A percentile compares a stretch with the other conserved stretches of the same genome.
Conservation (phyloP, 805 yeast species). For the Lipomyces sp. region DNA sequence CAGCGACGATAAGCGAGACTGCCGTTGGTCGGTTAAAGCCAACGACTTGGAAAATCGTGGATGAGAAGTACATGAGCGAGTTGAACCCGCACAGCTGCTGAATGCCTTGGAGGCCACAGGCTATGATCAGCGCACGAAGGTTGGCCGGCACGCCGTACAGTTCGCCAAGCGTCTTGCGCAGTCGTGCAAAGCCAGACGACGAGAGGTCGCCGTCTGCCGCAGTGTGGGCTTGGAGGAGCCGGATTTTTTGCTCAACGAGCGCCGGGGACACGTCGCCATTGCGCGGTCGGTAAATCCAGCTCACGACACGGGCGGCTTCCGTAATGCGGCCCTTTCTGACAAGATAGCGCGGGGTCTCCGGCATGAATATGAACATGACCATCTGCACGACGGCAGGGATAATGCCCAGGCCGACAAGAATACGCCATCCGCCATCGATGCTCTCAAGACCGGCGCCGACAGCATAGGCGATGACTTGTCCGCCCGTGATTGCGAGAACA, state of each 20-base stretch:
- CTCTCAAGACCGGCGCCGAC: slow-evolving; percentile 81
- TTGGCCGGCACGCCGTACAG: slow-evolving; percentile 50
- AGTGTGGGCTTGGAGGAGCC: slow-evolving; percentile 48
- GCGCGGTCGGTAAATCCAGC: slow-evolving; percentile 49
- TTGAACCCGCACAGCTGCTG: slow-evolving; percentile 98
- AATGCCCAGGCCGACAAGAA: slow-evolving; percentile 84
- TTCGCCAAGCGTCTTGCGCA: slow-evolving; percentile 36
- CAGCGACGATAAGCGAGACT: slow-evolving; percentile 89
- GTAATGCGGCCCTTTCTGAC: slow-evolving; percentile 65
- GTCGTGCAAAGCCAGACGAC: slow-evolving; percentile 21
- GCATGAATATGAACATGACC: slow-evolving; percentile 73
- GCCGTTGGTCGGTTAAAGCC: slow-evolving; percentile 92
- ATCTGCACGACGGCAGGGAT: slow-evolving; percentile 82
- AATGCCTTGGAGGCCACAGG: slow-evolving; percentile 91
- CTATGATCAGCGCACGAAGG: slow-evolving; percentile 82
- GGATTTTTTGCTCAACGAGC: slow-evolving; percentile 61
- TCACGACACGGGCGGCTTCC: slow-evolving; percentile 63
- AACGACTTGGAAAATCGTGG: slow-evolving; percentile 85
- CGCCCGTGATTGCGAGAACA: slow-evolving; percentile 88
- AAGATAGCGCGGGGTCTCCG: slow-evolving; percentile 92
- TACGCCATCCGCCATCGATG: slow-evolving; percentile 86
- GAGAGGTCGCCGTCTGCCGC: slow-evolving; percentile 15
- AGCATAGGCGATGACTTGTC: slow-evolving; percentile 91
- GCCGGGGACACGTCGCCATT: slow-evolving; percentile 54
- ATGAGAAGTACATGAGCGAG: slow-evolving; percentile 90